Percentiles rank a stretch among this genome's conserved stretches.
These are phyloP conservation scores for Ascochyta lentis DNA, from an alignment of 2,329 filamentous ascomycete species.

Conservation along the genomic window DNA sequence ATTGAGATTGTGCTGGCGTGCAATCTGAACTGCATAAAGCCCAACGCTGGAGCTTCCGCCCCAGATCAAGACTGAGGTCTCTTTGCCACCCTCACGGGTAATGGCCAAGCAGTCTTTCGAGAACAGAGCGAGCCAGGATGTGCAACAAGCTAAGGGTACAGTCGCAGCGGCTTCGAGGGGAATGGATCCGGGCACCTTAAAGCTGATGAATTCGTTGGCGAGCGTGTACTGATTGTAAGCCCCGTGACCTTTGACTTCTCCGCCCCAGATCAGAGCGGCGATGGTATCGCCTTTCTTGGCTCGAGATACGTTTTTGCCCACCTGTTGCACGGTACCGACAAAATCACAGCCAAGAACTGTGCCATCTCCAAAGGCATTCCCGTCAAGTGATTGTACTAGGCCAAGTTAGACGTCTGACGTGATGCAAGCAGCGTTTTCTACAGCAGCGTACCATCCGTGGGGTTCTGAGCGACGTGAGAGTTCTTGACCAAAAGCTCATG, in stretches of 20 bases:
- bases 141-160: constrained; percentile 50
- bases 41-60: constrained; percentile 51
- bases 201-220: constrained; percentile 52
- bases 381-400: constrained; percentile 27
- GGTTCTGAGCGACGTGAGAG: constrained; percentile 27
- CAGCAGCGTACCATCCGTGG: constrained; percentile 24
- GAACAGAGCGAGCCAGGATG: constrained; percentile 51
- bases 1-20: constrained; percentile 17
- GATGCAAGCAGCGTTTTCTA: too few species aligned
- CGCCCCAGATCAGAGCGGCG: constrained; percentile 41
- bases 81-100: constrained; percentile 17
- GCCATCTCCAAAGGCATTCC: constrained; percentile 43
- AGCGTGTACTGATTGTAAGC: constrained; percentile 44
- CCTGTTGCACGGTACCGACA: constrained; percentile 43
- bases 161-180: constrained; percentile 46
- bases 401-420: not conserved
- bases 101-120: constrained; percentile 50
- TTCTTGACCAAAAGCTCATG: constrained; percentile 25
- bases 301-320: constrained; percentile 41
- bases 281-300: constrained; percentile 33
- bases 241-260: constrained; percentile 41
- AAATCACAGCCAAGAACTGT: constrained; percentile 50
- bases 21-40: constrained; percentile 25
- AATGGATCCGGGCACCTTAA: constrained; percentile 46
- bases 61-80: constrained; percentile 49